Conservation (phyloP, 352 stramenopile species). For the Phytophthora tubulina region DNA sequence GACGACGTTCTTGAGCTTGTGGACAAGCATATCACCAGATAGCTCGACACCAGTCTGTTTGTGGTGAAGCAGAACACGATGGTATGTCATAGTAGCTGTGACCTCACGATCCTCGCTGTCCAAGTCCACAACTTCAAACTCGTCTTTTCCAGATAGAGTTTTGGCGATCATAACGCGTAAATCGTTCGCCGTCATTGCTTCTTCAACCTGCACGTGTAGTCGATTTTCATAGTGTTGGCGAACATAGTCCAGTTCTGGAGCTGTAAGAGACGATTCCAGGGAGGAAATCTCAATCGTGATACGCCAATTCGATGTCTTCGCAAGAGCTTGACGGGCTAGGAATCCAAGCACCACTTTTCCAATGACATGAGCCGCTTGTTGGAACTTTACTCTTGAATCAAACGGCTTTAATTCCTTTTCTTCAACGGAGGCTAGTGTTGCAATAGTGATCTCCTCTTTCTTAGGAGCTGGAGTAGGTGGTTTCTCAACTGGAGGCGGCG, state of each 20-base stretch:
- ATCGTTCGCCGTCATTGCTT: constrained; percentile 69
- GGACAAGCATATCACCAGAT: constrained; percentile 29
- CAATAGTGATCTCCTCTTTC: constrained; percentile 3
- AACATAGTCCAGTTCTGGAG: constrained; percentile 37
- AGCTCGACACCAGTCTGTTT: constrained; percentile 35
- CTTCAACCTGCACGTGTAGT: constrained; percentile 51
- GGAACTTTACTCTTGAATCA: constrained; percentile 23
- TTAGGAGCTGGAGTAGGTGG: background rate
- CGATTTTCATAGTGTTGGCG: constrained; percentile 20
- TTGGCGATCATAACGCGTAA: constrained; percentile 60
- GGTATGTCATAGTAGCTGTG: constrained; percentile 40
- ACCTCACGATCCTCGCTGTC: constrained; percentile 2
- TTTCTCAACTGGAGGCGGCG: constrained; percentile 8
- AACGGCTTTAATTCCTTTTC: background rate
- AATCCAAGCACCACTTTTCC: constrained; percentile 65
- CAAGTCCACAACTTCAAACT: constrained; percentile 11
- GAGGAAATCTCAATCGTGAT: constrained; percentile 49
- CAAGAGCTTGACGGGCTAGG: constrained; percentile 45
- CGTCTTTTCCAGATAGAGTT: constrained; percentile 42
- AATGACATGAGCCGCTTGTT: constrained; percentile 53
- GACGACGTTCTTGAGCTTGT: constrained; percentile 35
- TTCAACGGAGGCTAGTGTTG: background rate
- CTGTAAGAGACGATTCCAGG: constrained; percentile 44
- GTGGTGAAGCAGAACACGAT: constrained; percentile 47
- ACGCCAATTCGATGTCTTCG: constrained; percentile 62